These are phyloP conservation scores for Gloeostereum incarnatum DNA, from an alignment of 768 basidiomycete species.

Conservation along the genomic window DNA sequence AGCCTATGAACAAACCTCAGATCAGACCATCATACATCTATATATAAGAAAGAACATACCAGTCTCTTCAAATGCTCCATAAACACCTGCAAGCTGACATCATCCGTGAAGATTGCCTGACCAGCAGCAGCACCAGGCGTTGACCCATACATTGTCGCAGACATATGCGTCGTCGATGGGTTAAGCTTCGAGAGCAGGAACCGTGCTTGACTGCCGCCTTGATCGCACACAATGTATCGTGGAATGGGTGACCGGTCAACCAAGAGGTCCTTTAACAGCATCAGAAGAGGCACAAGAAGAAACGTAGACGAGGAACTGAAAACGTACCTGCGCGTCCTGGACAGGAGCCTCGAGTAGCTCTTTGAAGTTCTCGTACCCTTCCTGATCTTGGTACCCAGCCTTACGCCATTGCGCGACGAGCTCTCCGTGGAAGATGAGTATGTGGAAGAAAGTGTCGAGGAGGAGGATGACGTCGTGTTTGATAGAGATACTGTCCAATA, in stretches of 20 bases:
- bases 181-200: constrained; percentile 95
- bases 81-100: constrained; percentile 95
- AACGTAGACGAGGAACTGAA: neutral
- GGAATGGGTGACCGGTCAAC: constrained; percentile 96
- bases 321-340: constrained; percentile 74
- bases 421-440: constrained; percentile 98
- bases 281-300: neutral
- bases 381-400: constrained; percentile 96
- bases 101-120: constrained; percentile 96
- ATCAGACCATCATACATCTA: neutral
- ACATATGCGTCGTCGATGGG: constrained; percentile 97
- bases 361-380: constrained; percentile 98
- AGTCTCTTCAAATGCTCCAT: constrained; percentile 96
- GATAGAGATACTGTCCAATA: constrained; percentile 96
- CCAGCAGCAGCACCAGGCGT: constrained; percentile 58
- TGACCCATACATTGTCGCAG: constrained; percentile 82
- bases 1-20: constrained; percentile 27
- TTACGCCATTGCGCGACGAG: constrained; percentile 97
- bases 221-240: constrained; percentile 96
- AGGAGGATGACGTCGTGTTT: constrained; percentile 94
- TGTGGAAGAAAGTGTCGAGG: constrained; percentile 99
- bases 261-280: constrained; percentile 64
- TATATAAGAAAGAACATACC: constrained; percentile 32
- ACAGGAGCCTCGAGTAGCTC: constrained; percentile 83
- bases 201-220: constrained; percentile 96